phyloP scores from a whole-genome alignment of 2,329 filamentous ascomycete genomes.

The Trichoderma breve region DNA sequence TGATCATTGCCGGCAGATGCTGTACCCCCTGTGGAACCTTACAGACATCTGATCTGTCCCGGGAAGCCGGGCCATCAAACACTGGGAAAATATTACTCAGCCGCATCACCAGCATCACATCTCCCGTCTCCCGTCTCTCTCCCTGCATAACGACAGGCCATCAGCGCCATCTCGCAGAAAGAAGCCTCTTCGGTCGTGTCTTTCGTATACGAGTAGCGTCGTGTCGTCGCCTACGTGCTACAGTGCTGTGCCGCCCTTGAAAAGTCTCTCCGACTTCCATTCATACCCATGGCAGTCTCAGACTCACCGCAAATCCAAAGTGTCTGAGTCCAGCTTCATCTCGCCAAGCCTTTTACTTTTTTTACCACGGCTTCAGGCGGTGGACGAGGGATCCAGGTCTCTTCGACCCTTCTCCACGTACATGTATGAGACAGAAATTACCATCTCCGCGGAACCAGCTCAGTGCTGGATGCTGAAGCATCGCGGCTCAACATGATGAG shows the following conservation, averaged over 20 bases:
- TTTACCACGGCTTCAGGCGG: background rate
- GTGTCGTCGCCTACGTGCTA: background rate
- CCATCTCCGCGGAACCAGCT: background rate
- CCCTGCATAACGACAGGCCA: background rate
- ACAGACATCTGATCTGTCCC: background rate
- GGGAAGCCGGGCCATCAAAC: background rate
- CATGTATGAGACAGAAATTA: background rate
- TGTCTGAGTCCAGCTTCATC: background rate
- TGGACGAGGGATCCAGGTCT: background rate
- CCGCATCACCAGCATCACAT: background rate
- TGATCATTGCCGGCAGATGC: background rate
- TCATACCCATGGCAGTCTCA: background rate
- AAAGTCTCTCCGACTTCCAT: background rate
- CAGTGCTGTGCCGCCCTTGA: background rate
- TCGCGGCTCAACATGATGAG: background rate
- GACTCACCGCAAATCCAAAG: background rate
- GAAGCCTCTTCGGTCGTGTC: background rate
- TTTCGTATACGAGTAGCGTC: background rate
- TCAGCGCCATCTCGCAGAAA: background rate
- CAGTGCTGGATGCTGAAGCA: background rate
- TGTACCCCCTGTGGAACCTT: background rate
- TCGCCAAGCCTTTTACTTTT: background rate
- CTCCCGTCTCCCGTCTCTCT: background rate
- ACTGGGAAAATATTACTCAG: background rate
- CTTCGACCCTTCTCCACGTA: background rate